Evolutionary conservation across 2,329 filamentous ascomycete species (phyloP).

Genomic region (Coniochaeta sp.): DNA sequence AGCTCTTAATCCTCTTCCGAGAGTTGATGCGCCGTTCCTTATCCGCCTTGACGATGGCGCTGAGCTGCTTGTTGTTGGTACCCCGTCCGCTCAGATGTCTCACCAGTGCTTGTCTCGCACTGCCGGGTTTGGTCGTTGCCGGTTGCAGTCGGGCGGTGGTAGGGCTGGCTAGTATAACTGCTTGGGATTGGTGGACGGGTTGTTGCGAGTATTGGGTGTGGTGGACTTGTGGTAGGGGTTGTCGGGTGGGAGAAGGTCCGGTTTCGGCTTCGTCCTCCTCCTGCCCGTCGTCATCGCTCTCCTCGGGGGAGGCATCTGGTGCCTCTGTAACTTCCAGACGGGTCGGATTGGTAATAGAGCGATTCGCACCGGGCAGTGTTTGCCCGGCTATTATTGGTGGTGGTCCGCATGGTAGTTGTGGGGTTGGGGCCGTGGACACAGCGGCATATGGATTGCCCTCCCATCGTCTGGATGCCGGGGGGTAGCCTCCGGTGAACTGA

Average conservation of each 20-base stretch:
- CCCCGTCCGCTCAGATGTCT: background rate
- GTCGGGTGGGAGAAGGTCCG: too few species aligned
- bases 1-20: constrained; percentile 4
- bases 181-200: too few species aligned
- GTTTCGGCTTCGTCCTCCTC: background rate
- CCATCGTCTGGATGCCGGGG: background rate
- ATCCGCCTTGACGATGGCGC: constrained; percentile 5
- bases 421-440: background rate
- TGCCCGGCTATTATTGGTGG: too few species aligned
- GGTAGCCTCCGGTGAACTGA: constrained; percentile 7
- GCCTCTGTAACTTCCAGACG: background rate
- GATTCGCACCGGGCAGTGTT: too few species aligned
- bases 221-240: too few species aligned
- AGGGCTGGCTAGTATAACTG: background rate
- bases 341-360: too few species aligned
- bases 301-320: background rate
- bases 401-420: background rate
- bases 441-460: background rate
- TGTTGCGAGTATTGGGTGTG: too few species aligned
- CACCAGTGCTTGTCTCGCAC: background rate
- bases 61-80: constrained; percentile 4
- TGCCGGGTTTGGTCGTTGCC: too few species aligned
- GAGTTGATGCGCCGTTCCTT: constrained; percentile 5
- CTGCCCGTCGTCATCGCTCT: background rate
- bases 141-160: background rate